Conservation (phyloP, 208 protist genomes). For the Cochliopodium minus region DNA sequence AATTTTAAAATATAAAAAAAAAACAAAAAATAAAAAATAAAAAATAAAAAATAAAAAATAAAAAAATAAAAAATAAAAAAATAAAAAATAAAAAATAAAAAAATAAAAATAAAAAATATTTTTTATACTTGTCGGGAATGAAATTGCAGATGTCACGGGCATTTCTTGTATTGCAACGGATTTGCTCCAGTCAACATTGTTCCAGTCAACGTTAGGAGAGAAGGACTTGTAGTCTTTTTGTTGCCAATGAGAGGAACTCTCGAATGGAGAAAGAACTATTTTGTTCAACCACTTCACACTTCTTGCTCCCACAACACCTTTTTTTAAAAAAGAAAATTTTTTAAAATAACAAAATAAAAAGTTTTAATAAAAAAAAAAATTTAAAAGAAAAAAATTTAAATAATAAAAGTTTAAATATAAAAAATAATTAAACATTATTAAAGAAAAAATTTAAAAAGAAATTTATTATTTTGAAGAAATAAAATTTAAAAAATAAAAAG, state of each 20-base stretch:
- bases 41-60: too few relatives aligned
- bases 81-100: too few relatives aligned
- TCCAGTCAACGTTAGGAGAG: conserved; percentile 33
- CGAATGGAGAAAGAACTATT: conserved; percentile 30
- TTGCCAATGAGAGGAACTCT: conserved; percentile 45
- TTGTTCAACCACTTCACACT: conserved; percentile 43
- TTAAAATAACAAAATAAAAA: too few relatives aligned
- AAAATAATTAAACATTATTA: conserved; percentile 9
- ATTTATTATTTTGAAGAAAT: neutral
- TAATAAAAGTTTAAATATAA: conserved; percentile 15
- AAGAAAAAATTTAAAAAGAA: neutral
- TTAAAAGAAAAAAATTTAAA: too few relatives aligned
- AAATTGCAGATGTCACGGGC: conserved; percentile 52
- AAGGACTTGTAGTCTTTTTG: conserved; percentile 61
- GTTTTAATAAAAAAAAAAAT: too few relatives aligned
- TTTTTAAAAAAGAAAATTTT: too few relatives aligned
- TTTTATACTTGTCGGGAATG: too few relatives aligned
- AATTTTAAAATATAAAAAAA: too few relatives aligned
- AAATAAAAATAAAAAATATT: too few relatives aligned
- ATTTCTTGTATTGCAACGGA: conserved; percentile 38
- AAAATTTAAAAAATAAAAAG: neutral
- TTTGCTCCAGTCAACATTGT: conserved; percentile 19
- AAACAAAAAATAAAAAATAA: too few relatives aligned
- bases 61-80: too few relatives aligned
- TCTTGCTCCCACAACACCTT: too few relatives aligned